Evolutionary conservation across 2,329 filamentous ascomycete species (phyloP).

Genomic region (Beauveria pseudobassiana): DNA sequence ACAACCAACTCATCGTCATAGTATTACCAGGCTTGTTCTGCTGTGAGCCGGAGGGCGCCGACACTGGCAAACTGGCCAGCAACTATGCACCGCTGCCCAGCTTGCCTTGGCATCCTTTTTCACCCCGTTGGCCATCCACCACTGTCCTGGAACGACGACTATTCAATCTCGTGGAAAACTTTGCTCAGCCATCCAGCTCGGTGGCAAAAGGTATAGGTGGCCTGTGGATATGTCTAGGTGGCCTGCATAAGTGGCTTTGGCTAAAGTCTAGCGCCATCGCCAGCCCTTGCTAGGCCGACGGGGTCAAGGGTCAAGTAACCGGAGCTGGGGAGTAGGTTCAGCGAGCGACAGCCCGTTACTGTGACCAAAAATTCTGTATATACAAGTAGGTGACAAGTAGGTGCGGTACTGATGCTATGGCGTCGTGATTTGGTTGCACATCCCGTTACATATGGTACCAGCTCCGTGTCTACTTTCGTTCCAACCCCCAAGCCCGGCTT

Average conservation of each 20-base stretch:
- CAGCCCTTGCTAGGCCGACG: background rate
- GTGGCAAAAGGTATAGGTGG: constrained; percentile 2
- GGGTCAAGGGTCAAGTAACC: background rate
- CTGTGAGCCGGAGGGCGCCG: background rate
- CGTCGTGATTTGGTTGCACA: too few relatives aligned
- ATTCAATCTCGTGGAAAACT: background rate
- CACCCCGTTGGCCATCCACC: background rate
- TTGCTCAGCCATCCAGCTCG: background rate
- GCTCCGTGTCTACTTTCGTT: too few relatives aligned
- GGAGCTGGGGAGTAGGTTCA: background rate
- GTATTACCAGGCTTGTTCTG: background rate
- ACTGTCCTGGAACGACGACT: background rate
- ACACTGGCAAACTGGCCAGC: background rate
- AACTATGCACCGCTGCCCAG: background rate
- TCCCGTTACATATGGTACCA: too few relatives aligned
- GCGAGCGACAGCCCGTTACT: background rate
- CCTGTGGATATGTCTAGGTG: background rate
- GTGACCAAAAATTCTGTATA: too few relatives aligned
- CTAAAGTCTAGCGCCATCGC: constrained; percentile 1
- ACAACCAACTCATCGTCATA: background rate
- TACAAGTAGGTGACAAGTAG: too few relatives aligned
- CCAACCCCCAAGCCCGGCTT: too few relatives aligned
- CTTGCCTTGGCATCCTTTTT: background rate
- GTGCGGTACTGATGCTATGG: too few relatives aligned
- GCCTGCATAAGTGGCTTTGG: constrained; percentile 3